Base-by-base conservation (phyloP, 2,329 filamentous ascomycete species). In the Xylaria sp. region DNA sequence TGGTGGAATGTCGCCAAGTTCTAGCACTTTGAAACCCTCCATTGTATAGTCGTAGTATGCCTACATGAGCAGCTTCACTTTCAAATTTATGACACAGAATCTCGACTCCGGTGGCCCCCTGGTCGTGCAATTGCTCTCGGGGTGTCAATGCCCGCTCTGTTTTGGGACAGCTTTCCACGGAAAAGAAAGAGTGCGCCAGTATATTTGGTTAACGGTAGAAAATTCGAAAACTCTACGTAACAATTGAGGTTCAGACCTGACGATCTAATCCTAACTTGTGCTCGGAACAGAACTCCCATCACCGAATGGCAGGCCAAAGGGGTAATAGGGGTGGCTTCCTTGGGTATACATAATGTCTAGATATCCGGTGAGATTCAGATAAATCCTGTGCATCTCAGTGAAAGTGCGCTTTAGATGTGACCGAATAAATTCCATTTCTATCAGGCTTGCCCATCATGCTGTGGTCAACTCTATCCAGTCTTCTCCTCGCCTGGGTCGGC, bases 401-500 rank as follows among this genome's bases (percentile, higher is more conserved):
- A 23, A 23, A 23, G 23, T 16, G 16, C 23, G 23, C 23, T 23
- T 23, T 23, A 4, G 2, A 11, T 39, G 7, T 39, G 7, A 2
- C 11, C 37, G 37, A 39, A 3, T 11, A 11, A 2, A 39, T 4
- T 9, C 37, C 6, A 39, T 11, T 5, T 8, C 52, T 34, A n/a
- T 53, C 46, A 23, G 55, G 49, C 23, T 47, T 60, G 60, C 58
- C 54, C 54, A 56, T 58, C 30, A 64, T 64, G 63, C 58, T 63
- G 60, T 61, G 63, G 61, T 52, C 63, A 55, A 64, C 59, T 6
- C 23, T 30, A 5, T 30, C 4, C 23, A 30, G 23, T 30, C 9
- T 61, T 51, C 63, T 71, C 58, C 59, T 66, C 30, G 64, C 67
- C 9, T 70, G 65, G 56, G 60, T 63, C 50, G 63, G 62, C 46